Conservation (phyloP, 1,139 yeast species). For the Pichia norvegensis region DNA sequence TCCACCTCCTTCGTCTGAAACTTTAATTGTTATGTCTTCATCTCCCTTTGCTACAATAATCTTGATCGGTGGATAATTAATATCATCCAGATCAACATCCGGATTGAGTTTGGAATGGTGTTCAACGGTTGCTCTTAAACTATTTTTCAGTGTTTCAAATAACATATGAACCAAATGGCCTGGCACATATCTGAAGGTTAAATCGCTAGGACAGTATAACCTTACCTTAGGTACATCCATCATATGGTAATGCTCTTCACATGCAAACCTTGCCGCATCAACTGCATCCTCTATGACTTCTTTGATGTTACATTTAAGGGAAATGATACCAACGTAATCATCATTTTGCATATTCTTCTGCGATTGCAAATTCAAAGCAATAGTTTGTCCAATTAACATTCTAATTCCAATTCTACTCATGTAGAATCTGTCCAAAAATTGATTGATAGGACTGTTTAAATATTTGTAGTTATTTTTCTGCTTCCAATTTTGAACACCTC, state of each 20-base stretch:
- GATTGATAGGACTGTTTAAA: conserved; percentile 61
- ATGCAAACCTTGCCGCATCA: conserved; percentile 78
- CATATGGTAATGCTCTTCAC: conserved; percentile 81
- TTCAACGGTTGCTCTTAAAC: conserved; percentile 79
- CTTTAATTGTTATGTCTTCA: conserved; percentile 88
- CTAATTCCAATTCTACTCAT: conserved; percentile 84
- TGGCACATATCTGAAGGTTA: conserved; percentile 80
- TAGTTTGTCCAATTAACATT: conserved; percentile 85
- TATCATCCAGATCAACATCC: conserved; percentile 48
- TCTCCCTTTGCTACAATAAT: conserved; percentile 86
- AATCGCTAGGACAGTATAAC: conserved; percentile 61
- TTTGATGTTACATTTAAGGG: conserved; percentile 70
- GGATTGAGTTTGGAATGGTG: conserved; percentile 48
- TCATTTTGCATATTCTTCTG: conserved; percentile 32
- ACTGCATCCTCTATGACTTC: conserved; percentile 80
- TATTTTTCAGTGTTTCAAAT: conserved; percentile 77
- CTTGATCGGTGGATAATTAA: conserved; percentile 75
- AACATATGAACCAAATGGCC: conserved; percentile 86
- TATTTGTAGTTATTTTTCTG: conserved; percentile 39
- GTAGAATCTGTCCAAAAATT: conserved; percentile 74
- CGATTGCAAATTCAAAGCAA: conserved; percentile 68
- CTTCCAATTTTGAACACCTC: conserved; percentile 90
- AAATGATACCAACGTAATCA: conserved; percentile 76
- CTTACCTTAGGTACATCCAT: conserved; percentile 78
- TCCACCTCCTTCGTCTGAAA: conserved; percentile 93